Evolutionary conservation across 257 asterid genomes (phyloP).

Genomic region (Plantago major): DNA sequence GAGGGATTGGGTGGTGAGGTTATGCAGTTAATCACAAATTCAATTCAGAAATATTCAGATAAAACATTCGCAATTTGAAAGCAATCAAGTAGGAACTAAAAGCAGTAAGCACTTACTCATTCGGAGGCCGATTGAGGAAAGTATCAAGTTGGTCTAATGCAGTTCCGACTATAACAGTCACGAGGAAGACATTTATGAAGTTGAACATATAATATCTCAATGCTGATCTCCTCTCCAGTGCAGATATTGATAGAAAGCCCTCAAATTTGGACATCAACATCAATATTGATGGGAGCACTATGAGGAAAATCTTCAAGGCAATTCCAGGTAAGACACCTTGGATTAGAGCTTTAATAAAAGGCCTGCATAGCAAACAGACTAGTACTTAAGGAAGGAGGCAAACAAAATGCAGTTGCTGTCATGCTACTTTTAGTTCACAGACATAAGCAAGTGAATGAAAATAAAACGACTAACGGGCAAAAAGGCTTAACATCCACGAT

Average conservation of each 20-base stretch:
- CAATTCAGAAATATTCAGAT: too few species aligned
- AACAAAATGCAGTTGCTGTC: not conserved
- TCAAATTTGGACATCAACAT: constrained; percentile 89
- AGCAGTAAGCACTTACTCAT: constrained; percentile 41
- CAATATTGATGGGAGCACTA: constrained; percentile 69
- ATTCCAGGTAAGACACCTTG: constrained; percentile 91
- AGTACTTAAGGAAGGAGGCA: not conserved
- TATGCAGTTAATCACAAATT: too few species aligned
- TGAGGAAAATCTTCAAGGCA: constrained; percentile 83
- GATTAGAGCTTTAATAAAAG: constrained; percentile 60
- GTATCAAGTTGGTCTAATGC: constrained; percentile 69
- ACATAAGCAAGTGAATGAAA: constrained; percentile 7
- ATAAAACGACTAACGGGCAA: constrained; percentile 2
- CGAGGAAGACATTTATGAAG: constrained; percentile 82
- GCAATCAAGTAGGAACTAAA: too few species aligned
- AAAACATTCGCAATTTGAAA: too few species aligned
- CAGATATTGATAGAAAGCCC: constrained; percentile 65
- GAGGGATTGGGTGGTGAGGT: too few species aligned
- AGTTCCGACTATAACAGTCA: constrained; percentile 81
- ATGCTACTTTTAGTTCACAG: constrained; percentile 3
- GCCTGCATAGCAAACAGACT: constrained; percentile 43
- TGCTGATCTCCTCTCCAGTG: constrained; percentile 93
- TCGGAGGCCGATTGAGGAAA: constrained; percentile 53
- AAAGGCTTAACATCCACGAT: not conserved
- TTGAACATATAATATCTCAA: constrained; percentile 71